These are phyloP conservation scores for Polyporus tsugae DNA, from an alignment of 1,284 basidiomycete genomes.

Conservation along the genomic window DNA sequence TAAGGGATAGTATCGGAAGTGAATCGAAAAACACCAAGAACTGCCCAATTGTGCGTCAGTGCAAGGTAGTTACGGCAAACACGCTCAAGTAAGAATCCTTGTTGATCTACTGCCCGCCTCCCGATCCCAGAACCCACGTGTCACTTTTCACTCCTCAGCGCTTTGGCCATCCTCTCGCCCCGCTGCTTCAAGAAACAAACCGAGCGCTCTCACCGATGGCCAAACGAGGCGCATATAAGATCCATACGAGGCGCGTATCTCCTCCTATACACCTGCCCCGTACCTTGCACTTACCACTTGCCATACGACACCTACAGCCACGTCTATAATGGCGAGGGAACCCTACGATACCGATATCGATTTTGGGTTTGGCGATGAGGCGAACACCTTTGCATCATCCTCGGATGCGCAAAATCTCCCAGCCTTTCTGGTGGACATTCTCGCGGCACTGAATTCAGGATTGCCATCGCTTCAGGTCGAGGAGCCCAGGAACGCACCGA, in stretches of 20 bases:
- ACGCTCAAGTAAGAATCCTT: conserved; percentile 1
- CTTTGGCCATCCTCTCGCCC: neutral
- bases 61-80: neutral
- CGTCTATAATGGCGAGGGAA: neutral
- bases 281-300: neutral
- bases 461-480: neutral
- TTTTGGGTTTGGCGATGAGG: neutral
- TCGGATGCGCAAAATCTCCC: neutral
- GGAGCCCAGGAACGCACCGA: neutral
- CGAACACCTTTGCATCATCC: neutral
- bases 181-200: neutral
- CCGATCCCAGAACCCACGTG: neutral
- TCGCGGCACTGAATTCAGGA: neutral
- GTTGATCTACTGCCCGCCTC: neutral
- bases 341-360: neutral
- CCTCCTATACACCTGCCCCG: neutral
- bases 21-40: neutral
- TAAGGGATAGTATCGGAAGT: neutral
- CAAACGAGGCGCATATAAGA: neutral
- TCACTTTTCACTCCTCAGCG: neutral
- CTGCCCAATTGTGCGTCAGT: neutral
- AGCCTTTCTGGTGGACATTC: neutral
- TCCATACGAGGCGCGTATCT: neutral
- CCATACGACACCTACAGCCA: neutral
- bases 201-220: neutral